These are phyloP conservation scores for Vigna unguiculata DNA, from an alignment of 306 rosid genomes.

Conservation along the genomic window DNA sequence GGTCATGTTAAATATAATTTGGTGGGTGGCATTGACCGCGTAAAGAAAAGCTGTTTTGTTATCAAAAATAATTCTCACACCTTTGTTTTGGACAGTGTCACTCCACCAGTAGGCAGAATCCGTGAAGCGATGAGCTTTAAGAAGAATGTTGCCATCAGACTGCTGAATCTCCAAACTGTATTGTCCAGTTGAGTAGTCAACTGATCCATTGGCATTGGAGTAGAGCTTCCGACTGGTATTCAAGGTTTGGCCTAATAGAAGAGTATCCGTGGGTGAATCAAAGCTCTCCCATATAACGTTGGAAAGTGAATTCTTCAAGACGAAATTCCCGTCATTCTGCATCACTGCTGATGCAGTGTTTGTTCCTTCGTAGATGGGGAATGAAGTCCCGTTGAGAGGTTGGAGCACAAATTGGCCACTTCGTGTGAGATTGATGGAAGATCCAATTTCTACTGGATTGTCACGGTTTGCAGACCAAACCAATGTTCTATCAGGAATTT, in stretches of 20 bases:
- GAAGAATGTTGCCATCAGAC: constrained; percentile 45
- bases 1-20: constrained; percentile 25
- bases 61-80: constrained; percentile 41
- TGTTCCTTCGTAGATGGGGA: constrained; percentile 25
- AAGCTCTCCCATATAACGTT: constrained; percentile 44
- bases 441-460: constrained; percentile 35
- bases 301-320: constrained; percentile 16
- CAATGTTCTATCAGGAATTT: constrained; percentile 30
- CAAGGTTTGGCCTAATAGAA: constrained; percentile 48
- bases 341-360: constrained; percentile 31
- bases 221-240: constrained; percentile 25
- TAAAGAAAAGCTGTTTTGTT: constrained; percentile 39
- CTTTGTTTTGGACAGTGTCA: not conserved
- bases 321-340: constrained; percentile 42
- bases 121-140: constrained; percentile 21
- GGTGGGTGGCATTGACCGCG: constrained; percentile 26
- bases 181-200: constrained; percentile 46
- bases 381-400: constrained; percentile 10
- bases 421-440: constrained; percentile 34
- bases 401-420: constrained; percentile 33
- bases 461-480: constrained; percentile 54
- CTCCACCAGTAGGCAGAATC: constrained; percentile 40
- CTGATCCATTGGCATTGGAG: constrained; percentile 46
- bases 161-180: constrained; percentile 44
- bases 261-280: constrained; percentile 49